A percentile compares a stretch with the other conserved stretches of the same genome.
Conservation (phyloP, 106 monocot genomes). For the Dioscorea alata region DNA sequence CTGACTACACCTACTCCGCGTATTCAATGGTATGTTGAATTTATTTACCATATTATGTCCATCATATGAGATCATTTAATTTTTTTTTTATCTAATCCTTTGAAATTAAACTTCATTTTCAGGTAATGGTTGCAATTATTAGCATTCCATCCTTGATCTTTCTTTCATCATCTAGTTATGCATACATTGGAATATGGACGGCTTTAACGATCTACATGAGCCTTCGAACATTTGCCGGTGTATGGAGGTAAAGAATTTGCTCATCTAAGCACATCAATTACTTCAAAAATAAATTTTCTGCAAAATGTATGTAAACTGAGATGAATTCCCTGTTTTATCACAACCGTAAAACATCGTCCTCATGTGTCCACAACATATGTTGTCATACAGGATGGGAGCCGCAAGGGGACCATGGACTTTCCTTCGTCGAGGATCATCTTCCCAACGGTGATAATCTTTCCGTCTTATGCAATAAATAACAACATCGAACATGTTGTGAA, state of each 20-base stretch:
- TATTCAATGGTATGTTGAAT: slow-evolving; percentile 57
- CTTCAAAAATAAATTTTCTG: too few species aligned
- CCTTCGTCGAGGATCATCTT: slow-evolving; percentile 9
- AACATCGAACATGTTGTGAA: too few species aligned
- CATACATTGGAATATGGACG: slow-evolving; percentile 59
- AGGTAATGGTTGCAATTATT: slow-evolving; percentile 40
- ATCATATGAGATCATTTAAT: too few species aligned
- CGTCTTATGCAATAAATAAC: too few species aligned
- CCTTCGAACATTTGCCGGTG: slow-evolving; percentile 45
- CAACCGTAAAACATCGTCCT: too few species aligned
- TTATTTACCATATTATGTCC: neutral
- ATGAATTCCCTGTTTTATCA: too few species aligned
- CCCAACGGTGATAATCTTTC: too few species aligned
- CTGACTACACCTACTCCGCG: slow-evolving; percentile 50
- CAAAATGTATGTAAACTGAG: too few species aligned
- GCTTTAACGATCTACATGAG: slow-evolving; percentile 69
- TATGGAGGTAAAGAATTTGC: slow-evolving; percentile 38
- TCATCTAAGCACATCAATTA: too few species aligned
- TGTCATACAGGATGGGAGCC: slow-evolving; percentile 43
- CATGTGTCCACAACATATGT: too few species aligned
- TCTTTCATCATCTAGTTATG: slow-evolving; percentile 37
- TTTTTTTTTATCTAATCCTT: too few species aligned
- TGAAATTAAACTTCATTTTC: neutral
- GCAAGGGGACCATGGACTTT: slow-evolving; percentile 60
- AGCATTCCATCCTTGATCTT: slow-evolving; percentile 42